Evolutionary conservation across 208 protist genomes (phyloP).

Genomic region (Leishmania turanica): DNA sequence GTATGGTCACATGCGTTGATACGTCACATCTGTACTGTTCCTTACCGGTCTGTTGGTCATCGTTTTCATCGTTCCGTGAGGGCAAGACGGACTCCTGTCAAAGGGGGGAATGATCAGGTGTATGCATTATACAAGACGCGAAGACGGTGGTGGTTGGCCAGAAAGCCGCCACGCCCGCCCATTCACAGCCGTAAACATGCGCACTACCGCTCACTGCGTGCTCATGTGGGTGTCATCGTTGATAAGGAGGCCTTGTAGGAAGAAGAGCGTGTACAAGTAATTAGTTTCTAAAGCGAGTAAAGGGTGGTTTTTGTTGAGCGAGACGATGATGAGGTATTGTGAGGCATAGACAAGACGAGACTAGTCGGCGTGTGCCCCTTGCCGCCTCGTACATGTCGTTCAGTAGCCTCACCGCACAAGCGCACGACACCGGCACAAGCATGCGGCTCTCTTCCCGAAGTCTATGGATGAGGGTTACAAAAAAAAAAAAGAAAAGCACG

Average conservation of each 20-base stretch:
- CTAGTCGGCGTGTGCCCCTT: not conserved
- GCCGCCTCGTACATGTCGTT: not conserved
- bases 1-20: not conserved
- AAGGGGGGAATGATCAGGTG: not conserved
- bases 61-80: not conserved
- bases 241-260: not conserved
- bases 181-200: not conserved
- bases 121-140: constrained; percentile 2
- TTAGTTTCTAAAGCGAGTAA: not conserved
- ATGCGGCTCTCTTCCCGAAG: not conserved
- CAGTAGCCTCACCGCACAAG: not conserved
- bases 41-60: not conserved
- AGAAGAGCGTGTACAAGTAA: not conserved
- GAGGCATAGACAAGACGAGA: not conserved
- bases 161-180: not conserved
- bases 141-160: not conserved
- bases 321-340: not conserved
- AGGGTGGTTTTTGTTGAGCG: not conserved
- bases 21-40: not conserved
- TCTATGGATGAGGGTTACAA: not conserved
- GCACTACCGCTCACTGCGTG: not conserved
- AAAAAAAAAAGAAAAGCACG: not conserved
- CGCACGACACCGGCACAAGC: not conserved
- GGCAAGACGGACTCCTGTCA: not conserved
- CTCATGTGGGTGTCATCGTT: not conserved